phyloP scores from a whole-genome alignment of 768 basidiomycete genomes.

The Russula sp. region DNA sequence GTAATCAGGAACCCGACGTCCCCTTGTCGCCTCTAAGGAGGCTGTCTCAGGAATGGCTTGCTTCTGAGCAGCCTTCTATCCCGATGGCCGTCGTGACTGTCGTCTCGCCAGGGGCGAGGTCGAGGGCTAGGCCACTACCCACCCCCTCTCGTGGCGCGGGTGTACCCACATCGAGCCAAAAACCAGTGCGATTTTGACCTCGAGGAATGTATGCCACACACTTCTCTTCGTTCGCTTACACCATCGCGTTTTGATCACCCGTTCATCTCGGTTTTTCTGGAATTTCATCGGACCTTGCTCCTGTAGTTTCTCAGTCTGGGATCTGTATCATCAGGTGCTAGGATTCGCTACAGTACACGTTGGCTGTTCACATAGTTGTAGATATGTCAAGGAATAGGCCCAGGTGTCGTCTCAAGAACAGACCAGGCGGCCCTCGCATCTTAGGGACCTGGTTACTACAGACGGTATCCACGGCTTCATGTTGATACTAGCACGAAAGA shows the following conservation, averaged over 20 bases:
- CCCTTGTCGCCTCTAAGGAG: constrained; percentile 6
- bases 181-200: not conserved
- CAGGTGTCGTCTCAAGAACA: not conserved
- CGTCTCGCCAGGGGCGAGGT: not conserved
- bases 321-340: not conserved
- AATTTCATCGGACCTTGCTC: not conserved
- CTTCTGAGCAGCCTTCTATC: not conserved
- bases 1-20: constrained; percentile 10
- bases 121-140: not conserved
- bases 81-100: not conserved
- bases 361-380: not conserved
- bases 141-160: not conserved
- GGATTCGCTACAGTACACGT: not conserved
- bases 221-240: not conserved
- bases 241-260: not conserved
- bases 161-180: not conserved
- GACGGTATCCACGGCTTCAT: too few relatives aligned
- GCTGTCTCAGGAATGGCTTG: constrained; percentile 4
- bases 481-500: too few relatives aligned
- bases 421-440: not conserved
- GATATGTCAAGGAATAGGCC: not conserved
- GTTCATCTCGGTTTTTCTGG: not conserved
- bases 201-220: too few relatives aligned
- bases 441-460: too few relatives aligned
- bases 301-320: not conserved